Percentiles rank a stretch among this genome's conserved stretches.
phyloP scores from a whole-genome alignment of 129 eudicot genomes.

The Gnaphalium uliginosum region DNA sequence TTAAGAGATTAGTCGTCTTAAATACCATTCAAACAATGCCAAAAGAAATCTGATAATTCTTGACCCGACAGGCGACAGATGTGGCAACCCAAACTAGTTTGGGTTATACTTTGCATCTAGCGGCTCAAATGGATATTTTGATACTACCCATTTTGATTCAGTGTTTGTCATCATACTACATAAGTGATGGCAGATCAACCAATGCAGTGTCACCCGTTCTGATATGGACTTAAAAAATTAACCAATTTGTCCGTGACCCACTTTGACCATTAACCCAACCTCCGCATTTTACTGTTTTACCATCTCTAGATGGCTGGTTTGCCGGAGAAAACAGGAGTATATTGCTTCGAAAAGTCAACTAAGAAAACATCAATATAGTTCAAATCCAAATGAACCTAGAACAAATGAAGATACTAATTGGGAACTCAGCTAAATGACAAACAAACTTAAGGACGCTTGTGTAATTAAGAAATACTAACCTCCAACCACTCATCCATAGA shows the following conservation, averaged over 20 bases:
- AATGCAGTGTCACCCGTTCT: background rate
- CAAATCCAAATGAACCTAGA: slow-evolving; percentile 2
- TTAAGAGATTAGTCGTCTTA: slow-evolving; percentile 10
- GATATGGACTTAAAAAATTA: no score
- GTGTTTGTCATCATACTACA: background rate
- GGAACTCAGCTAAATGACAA: slow-evolving; percentile 2
- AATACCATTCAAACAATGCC: background rate
- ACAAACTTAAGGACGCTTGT: slow-evolving; percentile 29
- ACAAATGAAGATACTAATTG: background rate
- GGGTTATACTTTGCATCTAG: no score
- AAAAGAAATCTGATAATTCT: background rate
- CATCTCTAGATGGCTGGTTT: background rate
- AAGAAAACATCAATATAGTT: no score
- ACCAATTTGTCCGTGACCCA: no score
- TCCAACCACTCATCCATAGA: slow-evolving; percentile 96
- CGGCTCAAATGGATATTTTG: no score
- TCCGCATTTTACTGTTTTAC: background rate
- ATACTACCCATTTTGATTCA: background rate
- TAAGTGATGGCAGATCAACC: background rate
- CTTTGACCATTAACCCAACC: background rate
- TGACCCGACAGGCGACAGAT: background rate
- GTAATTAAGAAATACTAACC: slow-evolving; percentile 42
- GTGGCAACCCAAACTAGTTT: background rate
- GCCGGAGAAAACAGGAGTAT: background rate
- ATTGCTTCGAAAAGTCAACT: background rate